Conservation (phyloP, 2,329 filamentous ascomycete genomes). For the Talaromyces sp. region DNA sequence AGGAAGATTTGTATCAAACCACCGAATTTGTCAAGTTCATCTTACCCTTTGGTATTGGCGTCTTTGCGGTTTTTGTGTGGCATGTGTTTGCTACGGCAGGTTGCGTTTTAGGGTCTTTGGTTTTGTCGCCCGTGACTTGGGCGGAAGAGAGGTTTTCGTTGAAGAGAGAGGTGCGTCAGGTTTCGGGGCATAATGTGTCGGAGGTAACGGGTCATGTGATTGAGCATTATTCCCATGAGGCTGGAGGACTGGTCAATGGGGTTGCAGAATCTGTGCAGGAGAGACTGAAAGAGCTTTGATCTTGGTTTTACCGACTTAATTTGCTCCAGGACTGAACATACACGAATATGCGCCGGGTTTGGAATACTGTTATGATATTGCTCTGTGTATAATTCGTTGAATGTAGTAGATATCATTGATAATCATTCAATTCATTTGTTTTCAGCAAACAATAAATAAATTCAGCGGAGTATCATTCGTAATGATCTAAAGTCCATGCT, state of each 20-base stretch:
- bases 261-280: constrained; percentile 7
- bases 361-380: neutral
- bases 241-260: neutral
- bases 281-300: neutral
- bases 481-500: neutral
- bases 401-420: neutral
- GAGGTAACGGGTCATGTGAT: constrained; percentile 6
- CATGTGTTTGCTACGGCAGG: constrained; percentile 63
- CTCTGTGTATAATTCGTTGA: neutral
- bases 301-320: neutral
- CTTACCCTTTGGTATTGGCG: constrained; percentile 56
- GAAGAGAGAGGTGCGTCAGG: constrained; percentile 1
- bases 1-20: constrained; percentile 79
- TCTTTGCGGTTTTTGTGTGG: constrained; percentile 57
- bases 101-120: constrained; percentile 59
- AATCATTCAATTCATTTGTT: neutral
- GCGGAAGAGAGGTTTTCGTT: constrained; percentile 42
- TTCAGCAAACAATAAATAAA: neutral
- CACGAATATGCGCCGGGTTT: neutral
- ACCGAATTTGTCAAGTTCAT: constrained; percentile 74
- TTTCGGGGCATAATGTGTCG: constrained; percentile 11
- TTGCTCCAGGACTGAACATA: neutral
- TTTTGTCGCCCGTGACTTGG: constrained; percentile 52
- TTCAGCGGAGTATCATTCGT: neutral
- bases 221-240: constrained; percentile 2